Percentiles rank a stretch among this genome's conserved stretches.
Evolutionary conservation across 192 early-diverging fungal genomes (phyloP).

Genomic region (Mortierella alpina): DNA sequence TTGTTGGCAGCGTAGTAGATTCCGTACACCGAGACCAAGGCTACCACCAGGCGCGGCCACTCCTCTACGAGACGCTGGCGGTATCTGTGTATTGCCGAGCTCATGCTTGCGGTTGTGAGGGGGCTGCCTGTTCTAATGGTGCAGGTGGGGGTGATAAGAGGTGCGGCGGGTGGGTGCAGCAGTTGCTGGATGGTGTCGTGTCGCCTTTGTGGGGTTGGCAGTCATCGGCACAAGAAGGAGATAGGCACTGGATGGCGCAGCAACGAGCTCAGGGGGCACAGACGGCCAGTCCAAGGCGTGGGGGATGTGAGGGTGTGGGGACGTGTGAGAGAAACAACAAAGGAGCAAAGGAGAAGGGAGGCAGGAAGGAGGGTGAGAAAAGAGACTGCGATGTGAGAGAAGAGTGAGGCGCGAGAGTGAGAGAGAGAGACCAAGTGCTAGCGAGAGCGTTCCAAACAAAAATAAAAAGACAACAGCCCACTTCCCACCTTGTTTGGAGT

Average conservation of each 20-base stretch:
- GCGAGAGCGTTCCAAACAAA: too few species aligned
- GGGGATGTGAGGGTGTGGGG: background rate
- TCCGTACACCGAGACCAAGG: slow-evolving; percentile 37
- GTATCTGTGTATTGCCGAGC: slow-evolving; percentile 5
- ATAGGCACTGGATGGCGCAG: too few species aligned
- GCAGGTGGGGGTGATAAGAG: background rate
- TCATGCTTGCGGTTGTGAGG: background rate
- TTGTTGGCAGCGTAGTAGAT: slow-evolving; percentile 27
- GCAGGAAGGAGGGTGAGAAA: background rate
- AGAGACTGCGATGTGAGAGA: background rate
- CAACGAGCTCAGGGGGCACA: too few species aligned
- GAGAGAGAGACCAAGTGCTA: background rate
- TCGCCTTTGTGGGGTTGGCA: too few species aligned
- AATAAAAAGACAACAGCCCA: too few species aligned
- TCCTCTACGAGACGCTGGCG: slow-evolving; percentile 6
- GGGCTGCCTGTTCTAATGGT: background rate
- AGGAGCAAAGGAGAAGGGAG: background rate
- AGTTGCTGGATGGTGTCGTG: too few species aligned
- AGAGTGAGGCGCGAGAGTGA: background rate
- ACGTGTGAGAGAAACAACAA: background rate
- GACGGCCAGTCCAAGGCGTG: background rate
- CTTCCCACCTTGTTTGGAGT: too few species aligned
- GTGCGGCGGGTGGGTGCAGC: background rate
- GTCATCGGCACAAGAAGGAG: too few species aligned
- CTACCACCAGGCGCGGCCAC: slow-evolving; percentile 37